These are phyloP conservation scores for Eucalyptus rudis DNA, from an alignment of 345 rosid genomes.

Conservation along the genomic window DNA sequence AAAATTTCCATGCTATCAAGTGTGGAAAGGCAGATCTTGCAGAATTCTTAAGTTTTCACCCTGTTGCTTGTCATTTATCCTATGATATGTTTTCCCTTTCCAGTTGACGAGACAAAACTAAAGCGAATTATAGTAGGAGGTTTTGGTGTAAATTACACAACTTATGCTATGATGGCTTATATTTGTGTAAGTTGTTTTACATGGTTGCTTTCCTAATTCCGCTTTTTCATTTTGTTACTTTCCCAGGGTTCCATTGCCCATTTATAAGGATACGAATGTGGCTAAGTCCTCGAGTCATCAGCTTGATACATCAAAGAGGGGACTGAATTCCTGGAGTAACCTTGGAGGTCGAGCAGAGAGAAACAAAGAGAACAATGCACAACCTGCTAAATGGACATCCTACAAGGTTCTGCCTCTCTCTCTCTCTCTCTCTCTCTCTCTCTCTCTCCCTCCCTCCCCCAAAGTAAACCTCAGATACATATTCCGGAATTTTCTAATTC, in stretches of 20 bases:
- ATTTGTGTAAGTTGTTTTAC: neutral
- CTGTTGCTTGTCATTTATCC: neutral
- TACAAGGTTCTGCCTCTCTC: slow-evolving; percentile 35
- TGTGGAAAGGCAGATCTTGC: neutral
- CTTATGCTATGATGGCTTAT: neutral
- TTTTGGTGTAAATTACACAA: neutral
- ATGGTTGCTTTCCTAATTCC: neutral
- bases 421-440: neutral
- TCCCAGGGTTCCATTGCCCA: slow-evolving; percentile 40
- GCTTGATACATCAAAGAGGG: slow-evolving; percentile 31
- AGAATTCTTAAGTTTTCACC: neutral
- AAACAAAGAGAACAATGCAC: slow-evolving; percentile 80
- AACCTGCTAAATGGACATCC: slow-evolving; percentile 68
- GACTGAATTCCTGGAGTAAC: slow-evolving; percentile 39
- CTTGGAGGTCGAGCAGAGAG: slow-evolving; percentile 74
- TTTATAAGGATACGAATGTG: slow-evolving; percentile 44
- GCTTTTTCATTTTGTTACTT: neutral
- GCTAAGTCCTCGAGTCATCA: slow-evolving; percentile 15
- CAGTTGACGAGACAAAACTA: neutral
- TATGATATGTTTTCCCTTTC: neutral
- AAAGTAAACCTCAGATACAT: neutral
- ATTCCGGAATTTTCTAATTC: neutral
- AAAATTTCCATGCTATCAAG: neutral
- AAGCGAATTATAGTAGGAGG: neutral
- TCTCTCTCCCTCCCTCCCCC: neutral